A percentile compares a stretch with the other conserved stretches of the same genome.
These are phyloP conservation scores for Arctostaphylos glauca DNA, from an alignment of 148 eudicot genomes.

Conservation along the genomic window DNA sequence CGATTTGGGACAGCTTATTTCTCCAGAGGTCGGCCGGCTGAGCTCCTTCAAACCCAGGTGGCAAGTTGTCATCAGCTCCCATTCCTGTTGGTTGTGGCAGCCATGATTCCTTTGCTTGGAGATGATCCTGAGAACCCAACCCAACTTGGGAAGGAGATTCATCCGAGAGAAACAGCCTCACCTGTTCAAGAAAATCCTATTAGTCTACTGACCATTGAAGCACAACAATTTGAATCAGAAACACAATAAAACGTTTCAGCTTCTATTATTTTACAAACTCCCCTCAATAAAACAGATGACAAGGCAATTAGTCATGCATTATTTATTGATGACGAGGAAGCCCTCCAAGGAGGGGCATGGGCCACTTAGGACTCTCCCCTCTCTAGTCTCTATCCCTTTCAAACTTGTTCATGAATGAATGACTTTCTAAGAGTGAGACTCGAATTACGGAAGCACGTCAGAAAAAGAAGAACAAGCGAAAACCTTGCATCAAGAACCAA, in stretches of 20 bases:
- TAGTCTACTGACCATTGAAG: slow-evolving; percentile 4
- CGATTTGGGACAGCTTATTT: slow-evolving; percentile 55
- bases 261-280: neutral
- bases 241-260: neutral
- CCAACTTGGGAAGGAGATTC: slow-evolving; percentile 77
- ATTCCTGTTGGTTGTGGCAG: slow-evolving; percentile 30
- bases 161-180: slow-evolving; percentile 71
- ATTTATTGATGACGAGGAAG: neutral
- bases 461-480: neutral
- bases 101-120: slow-evolving; percentile 55
- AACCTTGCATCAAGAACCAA: neutral
- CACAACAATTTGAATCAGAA: neutral
- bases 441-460: neutral
- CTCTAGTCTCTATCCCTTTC: neutral
- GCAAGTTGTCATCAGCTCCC: slow-evolving; percentile 56
- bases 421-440: neutral
- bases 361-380: neutral
- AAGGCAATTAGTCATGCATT: neutral
- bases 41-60: slow-evolving; percentile 80
- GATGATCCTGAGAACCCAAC: slow-evolving; percentile 61
- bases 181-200: slow-evolving; percentile 37
- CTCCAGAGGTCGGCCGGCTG: slow-evolving; percentile 50
- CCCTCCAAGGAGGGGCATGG: neutral
- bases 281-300: neutral
- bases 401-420: neutral